phyloP scores from a whole-genome alignment of 1,284 basidiomycete genomes.

The Sanghuangporus sanghuang region DNA sequence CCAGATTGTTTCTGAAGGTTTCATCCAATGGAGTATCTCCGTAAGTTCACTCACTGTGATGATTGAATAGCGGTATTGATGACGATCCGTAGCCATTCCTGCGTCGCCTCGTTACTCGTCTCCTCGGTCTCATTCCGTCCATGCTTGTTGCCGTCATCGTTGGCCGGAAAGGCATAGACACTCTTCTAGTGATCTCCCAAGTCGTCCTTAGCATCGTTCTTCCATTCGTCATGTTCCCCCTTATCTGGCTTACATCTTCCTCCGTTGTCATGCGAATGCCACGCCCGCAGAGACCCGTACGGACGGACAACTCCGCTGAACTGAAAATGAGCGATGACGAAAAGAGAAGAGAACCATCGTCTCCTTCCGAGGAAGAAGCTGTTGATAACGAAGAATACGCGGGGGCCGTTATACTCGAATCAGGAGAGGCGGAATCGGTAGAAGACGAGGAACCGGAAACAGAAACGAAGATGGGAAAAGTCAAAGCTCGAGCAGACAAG shows the following conservation, averaged over 20 bases:
- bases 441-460: neutral
- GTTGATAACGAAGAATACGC: neutral
- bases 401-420: neutral
- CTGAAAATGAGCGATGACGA: neutral
- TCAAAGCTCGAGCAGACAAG: neutral
- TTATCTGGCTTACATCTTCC: constrained; percentile 72
- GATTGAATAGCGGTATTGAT: constrained; percentile 11
- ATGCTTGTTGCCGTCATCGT: constrained; percentile 73
- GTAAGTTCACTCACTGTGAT: constrained; percentile 35
- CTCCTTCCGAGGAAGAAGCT: neutral
- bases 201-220: constrained; percentile 85
- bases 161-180: constrained; percentile 74
- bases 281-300: constrained; percentile 22
- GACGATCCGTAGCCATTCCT: constrained; percentile 59
- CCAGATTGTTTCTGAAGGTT: constrained; percentile 91
- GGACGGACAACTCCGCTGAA: neutral
- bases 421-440: neutral
- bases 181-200: constrained; percentile 84
- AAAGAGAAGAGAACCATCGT: neutral
- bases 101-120: constrained; percentile 79
- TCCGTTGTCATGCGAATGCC: constrained; percentile 64
- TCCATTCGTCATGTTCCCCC: constrained; percentile 81
- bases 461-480: constrained; percentile 1
- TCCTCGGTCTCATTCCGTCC: constrained; percentile 84
- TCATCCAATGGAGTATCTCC: constrained; percentile 85